These are phyloP conservation scores for Berberis vulgaris DNA, from an alignment of 164 flowering plant genomes.

Conservation along the genomic window DNA sequence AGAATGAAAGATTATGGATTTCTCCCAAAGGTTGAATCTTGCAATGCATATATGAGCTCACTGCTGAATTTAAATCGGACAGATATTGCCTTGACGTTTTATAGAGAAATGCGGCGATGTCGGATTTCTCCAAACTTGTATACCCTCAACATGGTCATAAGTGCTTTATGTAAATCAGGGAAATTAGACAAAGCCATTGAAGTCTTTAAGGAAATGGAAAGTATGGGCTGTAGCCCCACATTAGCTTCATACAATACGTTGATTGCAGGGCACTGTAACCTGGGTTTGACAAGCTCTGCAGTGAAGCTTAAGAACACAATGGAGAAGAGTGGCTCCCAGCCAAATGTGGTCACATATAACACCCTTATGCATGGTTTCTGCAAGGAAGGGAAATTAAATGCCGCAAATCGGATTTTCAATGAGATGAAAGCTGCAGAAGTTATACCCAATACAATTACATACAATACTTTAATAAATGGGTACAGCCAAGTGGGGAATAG, in stretches of 20 bases:
- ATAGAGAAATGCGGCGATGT: slow-evolving; percentile 47
- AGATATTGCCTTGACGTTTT: slow-evolving; percentile 58
- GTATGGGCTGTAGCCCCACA: slow-evolving; percentile 49
- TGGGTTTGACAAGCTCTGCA: slow-evolving; percentile 48
- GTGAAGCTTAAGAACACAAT: slow-evolving; percentile 56
- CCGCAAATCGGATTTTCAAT: slow-evolving; percentile 48
- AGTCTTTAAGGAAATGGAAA: slow-evolving; percentile 50
- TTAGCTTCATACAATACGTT: slow-evolving; percentile 58
- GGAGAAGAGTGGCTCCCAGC: slow-evolving; percentile 41
- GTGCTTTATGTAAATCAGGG: slow-evolving; percentile 51
- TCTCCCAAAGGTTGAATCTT: slow-evolving; percentile 67
- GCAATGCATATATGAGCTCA: slow-evolving; percentile 71
- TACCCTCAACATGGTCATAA: slow-evolving; percentile 70
- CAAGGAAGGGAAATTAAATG: slow-evolving; percentile 62
- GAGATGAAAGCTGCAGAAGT: slow-evolving; percentile 65
- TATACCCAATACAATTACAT: slow-evolving; percentile 57
- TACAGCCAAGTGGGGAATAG: slow-evolving; percentile 44
- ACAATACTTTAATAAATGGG: slow-evolving; percentile 71
- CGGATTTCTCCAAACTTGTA: slow-evolving; percentile 63
- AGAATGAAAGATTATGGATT: slow-evolving; percentile 81
- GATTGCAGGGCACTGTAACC: slow-evolving; percentile 57
- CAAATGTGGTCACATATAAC: slow-evolving; percentile 57
- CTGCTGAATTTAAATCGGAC: slow-evolving; percentile 37
- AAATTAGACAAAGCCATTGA: slow-evolving; percentile 61
- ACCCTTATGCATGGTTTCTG: slow-evolving; percentile 65